Percentiles rank a stretch among this genome's conserved stretches.
These are phyloP conservation scores for Peronospora farinosa DNA, from an alignment of 352 stramenopile genomes.

Conservation along the genomic window DNA sequence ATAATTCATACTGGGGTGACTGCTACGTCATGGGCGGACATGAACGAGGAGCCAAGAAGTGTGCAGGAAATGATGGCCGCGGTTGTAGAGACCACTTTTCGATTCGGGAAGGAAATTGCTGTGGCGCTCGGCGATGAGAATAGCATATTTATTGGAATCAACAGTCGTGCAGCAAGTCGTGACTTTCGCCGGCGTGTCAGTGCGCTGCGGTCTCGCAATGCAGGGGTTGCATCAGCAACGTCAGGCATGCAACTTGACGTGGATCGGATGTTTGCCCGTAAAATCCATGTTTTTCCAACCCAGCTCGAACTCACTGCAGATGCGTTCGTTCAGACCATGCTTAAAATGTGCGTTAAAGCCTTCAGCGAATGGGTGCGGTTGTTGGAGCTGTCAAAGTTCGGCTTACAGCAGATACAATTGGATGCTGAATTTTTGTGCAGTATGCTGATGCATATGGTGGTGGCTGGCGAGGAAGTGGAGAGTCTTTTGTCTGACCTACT, in stretches of 20 bases:
- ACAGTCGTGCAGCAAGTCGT: slow-evolving; percentile 41
- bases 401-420: slow-evolving; percentile 74
- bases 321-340: slow-evolving; percentile 59
- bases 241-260: slow-evolving; percentile 70
- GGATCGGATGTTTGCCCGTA: slow-evolving; percentile 77
- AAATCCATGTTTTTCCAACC: slow-evolving; percentile 58
- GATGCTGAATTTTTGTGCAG: slow-evolving; percentile 67
- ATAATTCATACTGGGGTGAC: slow-evolving; percentile 37
- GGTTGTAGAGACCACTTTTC: slow-evolving; percentile 52
- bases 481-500: slow-evolving; percentile 70
- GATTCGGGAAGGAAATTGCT: slow-evolving; percentile 54
- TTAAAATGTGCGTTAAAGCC: slow-evolving; percentile 76
- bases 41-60: slow-evolving; percentile 58
- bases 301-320: slow-evolving; percentile 47
- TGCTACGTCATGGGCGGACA: slow-evolving; percentile 45
- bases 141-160: slow-evolving; percentile 39
- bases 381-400: slow-evolving; percentile 58
- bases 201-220: slow-evolving; percentile 47
- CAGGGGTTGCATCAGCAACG: slow-evolving; percentile 20
- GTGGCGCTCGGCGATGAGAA: slow-evolving; percentile 56
- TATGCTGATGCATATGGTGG: slow-evolving; percentile 49
- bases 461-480: slow-evolving; percentile 55
- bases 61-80: slow-evolving; percentile 62
- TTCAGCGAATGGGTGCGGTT: slow-evolving; percentile 61
- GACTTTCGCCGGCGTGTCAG: slow-evolving; percentile 62